Base-by-base conservation (phyloP, 352 stramenopile genomes). In the Porosira glacialis region DNA sequence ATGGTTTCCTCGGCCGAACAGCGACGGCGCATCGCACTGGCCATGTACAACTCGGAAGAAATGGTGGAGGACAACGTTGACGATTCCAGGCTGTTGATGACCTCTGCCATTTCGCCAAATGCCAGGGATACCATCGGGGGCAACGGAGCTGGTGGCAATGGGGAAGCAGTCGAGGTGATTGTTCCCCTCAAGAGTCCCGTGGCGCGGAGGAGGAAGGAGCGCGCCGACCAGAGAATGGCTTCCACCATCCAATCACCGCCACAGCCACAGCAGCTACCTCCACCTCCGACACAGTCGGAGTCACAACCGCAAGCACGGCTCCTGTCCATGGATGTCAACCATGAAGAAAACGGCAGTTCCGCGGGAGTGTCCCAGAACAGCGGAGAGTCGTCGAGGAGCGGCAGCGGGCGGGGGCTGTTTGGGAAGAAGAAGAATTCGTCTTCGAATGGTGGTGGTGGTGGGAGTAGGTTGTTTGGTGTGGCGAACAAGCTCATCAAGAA, bases 1-100 rank as follows among this genome's bases (percentile, higher is more conserved):
- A 38, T 24, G 8, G 36, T 45, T 5, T 67, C 62, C 45, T 41
- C 50, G 0, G 67, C 67, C 0, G 59, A 81, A 11, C 36, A 38
- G 47, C 72, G 72, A 33, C 72, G 72, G 33, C 65, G 52, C 7
- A 60, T 50, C 10, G 72, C 72, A 8, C 26, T 81, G 17, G 13
- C 73, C 24, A 81, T 81, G 59, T 81, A 81, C 56, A 38, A 81
- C 35, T 72, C 72, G 4, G 30, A 50, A 35, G 72, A 76, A 39
- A 75, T 81, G 64, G 72, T 81, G 28, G 59, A 24, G 26, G 72
- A 81, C 49, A 76, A 76, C 52, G 59, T 81, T 0, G 65, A 81
- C 33, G 72, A 76, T 63, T 35, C 35, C 30, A 15, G 8, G 35
- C 8, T n/a, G n/a, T n/a, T n/a, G n/a, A n/a, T n/a, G n/a, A n/a